Evolutionary conservation across 306 rosid species (phyloP).

Genomic region (Bauhinia variegata): DNA sequence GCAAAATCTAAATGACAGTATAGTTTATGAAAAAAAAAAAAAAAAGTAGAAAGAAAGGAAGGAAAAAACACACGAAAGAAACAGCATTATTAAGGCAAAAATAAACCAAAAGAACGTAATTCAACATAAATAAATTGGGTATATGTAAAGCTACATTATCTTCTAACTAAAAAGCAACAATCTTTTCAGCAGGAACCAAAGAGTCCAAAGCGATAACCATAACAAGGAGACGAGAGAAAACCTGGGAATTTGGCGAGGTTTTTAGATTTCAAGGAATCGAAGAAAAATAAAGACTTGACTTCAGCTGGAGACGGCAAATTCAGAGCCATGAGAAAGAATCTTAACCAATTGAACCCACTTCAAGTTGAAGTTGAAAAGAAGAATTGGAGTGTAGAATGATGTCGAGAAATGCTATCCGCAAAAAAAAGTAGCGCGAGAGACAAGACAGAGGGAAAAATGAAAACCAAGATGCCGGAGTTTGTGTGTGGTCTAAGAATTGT

Average conservation of each 20-base stretch:
- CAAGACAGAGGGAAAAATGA: neutral
- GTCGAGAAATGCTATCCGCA: neutral
- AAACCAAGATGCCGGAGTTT: neutral
- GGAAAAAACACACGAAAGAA: neutral
- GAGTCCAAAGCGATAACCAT: slow-evolving; percentile 7
- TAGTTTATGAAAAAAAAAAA: neutral
- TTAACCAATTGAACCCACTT: neutral
- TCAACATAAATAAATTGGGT: neutral
- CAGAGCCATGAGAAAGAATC: slow-evolving; percentile 59
- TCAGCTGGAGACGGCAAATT: slow-evolving; percentile 76
- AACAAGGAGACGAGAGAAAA: slow-evolving; percentile 22
- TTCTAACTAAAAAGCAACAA: neutral
- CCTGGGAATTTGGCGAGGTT: slow-evolving; percentile 69
- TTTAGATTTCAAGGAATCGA: slow-evolving; percentile 62
- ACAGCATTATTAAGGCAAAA: neutral
- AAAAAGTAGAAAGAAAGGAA: no score
- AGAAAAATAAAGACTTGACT: slow-evolving; percentile 69
- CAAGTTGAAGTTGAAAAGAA: slow-evolving; percentile 17
- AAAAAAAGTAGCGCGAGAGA: neutral
- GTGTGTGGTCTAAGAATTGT: slow-evolving; percentile 41
- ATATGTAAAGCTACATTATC: neutral
- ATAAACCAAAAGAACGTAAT: slow-evolving; percentile 11
- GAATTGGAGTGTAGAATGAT: slow-evolving; percentile 10
- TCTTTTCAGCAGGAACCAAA: neutral
- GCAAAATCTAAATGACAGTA: neutral